Percentiles rank a stretch among this genome's conserved stretches.
These are phyloP conservation scores for Malus hybrid DNA, from an alignment of 331 rosid species.

Conservation along the genomic window DNA sequence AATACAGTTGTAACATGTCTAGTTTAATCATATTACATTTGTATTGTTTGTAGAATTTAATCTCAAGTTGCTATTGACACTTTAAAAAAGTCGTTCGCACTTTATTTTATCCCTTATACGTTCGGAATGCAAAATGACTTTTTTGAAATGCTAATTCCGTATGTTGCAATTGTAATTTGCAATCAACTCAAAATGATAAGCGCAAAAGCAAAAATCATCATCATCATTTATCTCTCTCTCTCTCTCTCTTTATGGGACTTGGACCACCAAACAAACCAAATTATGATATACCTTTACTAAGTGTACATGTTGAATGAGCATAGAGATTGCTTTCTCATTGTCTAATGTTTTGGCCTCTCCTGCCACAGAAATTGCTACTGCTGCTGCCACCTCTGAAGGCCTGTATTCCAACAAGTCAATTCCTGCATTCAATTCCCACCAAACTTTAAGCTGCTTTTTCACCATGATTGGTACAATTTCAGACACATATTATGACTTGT, in stretches of 20 bases:
- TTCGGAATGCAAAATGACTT: background rate
- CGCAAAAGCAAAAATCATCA: slow-evolving; percentile 7
- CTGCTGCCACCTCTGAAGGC: slow-evolving; percentile 93
- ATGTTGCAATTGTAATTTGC: background rate
- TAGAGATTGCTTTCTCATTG: slow-evolving; percentile 41
- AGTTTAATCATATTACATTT: slow-evolving; percentile 3
- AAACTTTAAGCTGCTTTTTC: slow-evolving; percentile 11
- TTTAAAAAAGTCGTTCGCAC: background rate
- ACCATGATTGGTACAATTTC: slow-evolving; percentile 10
- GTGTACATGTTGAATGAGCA: slow-evolving; percentile 51
- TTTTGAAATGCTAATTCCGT: no score
- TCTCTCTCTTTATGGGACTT: background rate
- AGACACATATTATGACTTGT: background rate
- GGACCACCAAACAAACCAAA: slow-evolving; percentile 20
- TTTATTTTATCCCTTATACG: background rate
- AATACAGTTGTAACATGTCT: background rate
- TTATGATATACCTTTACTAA: slow-evolving; percentile 39
- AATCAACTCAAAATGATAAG: slow-evolving; percentile 22
- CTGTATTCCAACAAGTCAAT: slow-evolving; percentile 90
- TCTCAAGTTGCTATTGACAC: background rate
- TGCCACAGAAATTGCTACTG: slow-evolving; percentile 62
- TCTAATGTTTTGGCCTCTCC: slow-evolving; percentile 55
- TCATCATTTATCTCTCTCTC: slow-evolving; percentile 12
- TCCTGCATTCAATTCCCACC: slow-evolving; percentile 59
- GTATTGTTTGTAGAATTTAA: background rate